These are phyloP conservation scores for Pseudogymnoascus sp. DNA, from an alignment of 2,329 filamentous ascomycete genomes.

Conservation along the genomic window DNA sequence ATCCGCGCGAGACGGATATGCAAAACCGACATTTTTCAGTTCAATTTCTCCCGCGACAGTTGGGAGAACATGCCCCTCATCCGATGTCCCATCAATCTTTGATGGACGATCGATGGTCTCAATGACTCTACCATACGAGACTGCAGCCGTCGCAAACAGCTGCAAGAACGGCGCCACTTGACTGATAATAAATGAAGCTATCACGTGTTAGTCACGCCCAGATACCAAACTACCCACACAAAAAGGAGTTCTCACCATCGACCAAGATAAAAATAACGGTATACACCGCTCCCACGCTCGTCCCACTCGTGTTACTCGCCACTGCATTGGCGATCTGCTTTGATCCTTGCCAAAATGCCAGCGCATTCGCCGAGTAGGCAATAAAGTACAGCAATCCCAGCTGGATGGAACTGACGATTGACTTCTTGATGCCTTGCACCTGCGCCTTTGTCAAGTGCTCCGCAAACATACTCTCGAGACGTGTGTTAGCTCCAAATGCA, in stretches of 20 bases:
- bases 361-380: slow-evolving; percentile 50
- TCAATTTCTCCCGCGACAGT: slow-evolving; percentile 24
- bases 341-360: slow-evolving; percentile 54
- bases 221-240: slow-evolving; percentile 27
- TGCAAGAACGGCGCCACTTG: slow-evolving; percentile 44
- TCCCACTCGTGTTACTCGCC: slow-evolving; percentile 11
- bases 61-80: slow-evolving; percentile 14
- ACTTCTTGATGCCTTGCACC: slow-evolving; percentile 40
- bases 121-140: slow-evolving; percentile 28
- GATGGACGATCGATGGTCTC: slow-evolving; percentile 36
- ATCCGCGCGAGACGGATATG: slow-evolving; percentile 28
- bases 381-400: slow-evolving; percentile 49
- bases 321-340: slow-evolving; percentile 31
- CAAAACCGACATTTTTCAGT: slow-evolving; percentile 29
- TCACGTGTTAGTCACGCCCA: not conserved
- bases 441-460: slow-evolving; percentile 39
- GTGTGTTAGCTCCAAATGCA: slow-evolving; percentile 41
- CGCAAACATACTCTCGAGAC: slow-evolving; percentile 35
- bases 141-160: slow-evolving; percentile 33
- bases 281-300: slow-evolving; percentile 42
- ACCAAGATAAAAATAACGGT: slow-evolving; percentile 47
- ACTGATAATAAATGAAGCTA: slow-evolving; percentile 38
- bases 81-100: slow-evolving; percentile 17
- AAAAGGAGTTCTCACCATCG: slow-evolving; percentile 33
- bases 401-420: slow-evolving; percentile 40